These are phyloP conservation scores for Choiromyces venosus DNA, from an alignment of 495 filamentous ascomycete species.

Conservation along the genomic window DNA sequence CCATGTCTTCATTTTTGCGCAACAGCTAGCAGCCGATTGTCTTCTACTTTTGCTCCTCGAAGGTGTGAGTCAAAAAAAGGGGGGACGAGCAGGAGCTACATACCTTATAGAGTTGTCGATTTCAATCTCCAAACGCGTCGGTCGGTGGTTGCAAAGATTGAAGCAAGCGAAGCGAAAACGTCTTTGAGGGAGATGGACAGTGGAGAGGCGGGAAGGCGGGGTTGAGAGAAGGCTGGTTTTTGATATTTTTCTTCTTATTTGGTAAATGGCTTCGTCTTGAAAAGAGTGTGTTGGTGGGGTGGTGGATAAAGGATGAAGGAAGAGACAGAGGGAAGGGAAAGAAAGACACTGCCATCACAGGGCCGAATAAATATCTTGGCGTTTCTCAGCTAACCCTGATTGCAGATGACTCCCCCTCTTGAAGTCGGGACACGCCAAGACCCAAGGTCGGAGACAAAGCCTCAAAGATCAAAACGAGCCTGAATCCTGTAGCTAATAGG, in stretches of 20 bases:
- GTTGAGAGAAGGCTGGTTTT: neutral
- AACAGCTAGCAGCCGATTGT: slow-evolving; percentile 4
- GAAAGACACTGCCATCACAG: neutral
- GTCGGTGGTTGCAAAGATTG: neutral
- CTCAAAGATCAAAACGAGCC: neutral
- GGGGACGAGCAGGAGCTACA: neutral
- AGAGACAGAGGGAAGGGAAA: neutral
- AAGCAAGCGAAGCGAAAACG: neutral
- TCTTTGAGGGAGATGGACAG: neutral
- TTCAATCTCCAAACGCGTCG: neutral
- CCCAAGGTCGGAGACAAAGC: neutral
- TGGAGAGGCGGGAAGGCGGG: neutral
- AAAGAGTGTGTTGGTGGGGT: neutral
- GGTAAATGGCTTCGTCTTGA: neutral
- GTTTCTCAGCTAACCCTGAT: neutral
- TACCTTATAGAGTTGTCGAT: neutral
- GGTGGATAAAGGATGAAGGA: neutral
- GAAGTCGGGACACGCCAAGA: neutral
- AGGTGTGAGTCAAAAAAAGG: slow-evolving; percentile 3
- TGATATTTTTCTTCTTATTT: neutral
- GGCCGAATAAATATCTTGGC: neutral
- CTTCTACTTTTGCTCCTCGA: neutral
- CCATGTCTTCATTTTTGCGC: neutral
- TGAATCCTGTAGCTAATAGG: neutral
- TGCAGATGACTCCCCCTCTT: neutral